Evolutionary conservation across 75 land plant species (phyloP).

Genomic region (Chamaecyparis obtusa): DNA sequence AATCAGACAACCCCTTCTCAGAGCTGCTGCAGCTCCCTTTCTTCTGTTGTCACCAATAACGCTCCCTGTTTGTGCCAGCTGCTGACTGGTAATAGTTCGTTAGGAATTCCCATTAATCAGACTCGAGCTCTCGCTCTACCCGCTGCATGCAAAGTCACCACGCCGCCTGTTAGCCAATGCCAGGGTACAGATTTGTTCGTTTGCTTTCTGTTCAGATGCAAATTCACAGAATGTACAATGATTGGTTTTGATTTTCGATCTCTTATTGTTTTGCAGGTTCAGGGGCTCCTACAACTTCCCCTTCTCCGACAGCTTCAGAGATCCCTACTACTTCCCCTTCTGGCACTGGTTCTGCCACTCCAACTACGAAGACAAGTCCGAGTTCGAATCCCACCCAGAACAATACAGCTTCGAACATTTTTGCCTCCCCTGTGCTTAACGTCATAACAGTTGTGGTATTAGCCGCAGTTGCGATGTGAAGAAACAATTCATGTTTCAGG

Average conservation of each 20-base stretch:
- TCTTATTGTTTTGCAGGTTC: neutral
- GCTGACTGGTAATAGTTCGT: neutral
- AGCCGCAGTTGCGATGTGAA: neutral
- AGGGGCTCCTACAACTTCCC: neutral
- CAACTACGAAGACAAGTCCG: neutral
- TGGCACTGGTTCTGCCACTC: neutral
- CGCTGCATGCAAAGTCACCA: neutral
- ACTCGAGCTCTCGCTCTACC: neutral
- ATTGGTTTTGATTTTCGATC: no score
- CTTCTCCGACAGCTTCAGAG: neutral
- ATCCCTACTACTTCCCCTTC: no score
- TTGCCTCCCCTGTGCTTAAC: neutral
- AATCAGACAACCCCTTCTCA: constrained; percentile 10
- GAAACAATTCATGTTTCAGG: no score
- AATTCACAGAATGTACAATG: no score
- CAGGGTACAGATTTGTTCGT: neutral
- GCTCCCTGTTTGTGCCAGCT: constrained; percentile 32
- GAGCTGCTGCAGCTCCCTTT: constrained; percentile 25
- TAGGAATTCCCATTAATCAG: neutral
- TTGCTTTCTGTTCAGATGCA: no score
- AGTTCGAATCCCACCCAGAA: neutral
- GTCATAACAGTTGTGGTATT: neutral
- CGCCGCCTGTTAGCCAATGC: neutral
- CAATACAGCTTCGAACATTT: neutral
- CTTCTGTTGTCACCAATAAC: constrained; percentile 8